Evolutionary conservation across 2,329 filamentous ascomycete genomes (phyloP).

Genomic region (Phaeophleospora eucalypticola): DNA sequence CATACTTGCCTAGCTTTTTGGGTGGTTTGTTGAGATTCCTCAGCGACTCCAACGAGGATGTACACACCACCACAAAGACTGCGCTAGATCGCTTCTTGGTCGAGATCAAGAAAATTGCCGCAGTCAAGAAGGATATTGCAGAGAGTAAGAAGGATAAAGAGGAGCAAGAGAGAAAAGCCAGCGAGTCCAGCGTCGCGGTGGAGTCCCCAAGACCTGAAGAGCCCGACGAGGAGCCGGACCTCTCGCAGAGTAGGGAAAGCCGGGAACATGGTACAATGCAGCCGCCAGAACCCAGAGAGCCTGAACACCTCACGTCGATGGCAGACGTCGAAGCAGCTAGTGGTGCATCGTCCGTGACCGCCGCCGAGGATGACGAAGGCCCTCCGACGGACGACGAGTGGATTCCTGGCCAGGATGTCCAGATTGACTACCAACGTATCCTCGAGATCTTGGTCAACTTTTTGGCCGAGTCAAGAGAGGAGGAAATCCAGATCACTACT

Average conservation of each 20-base stretch:
- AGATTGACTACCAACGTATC: conserved; percentile 88
- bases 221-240: conserved; percentile 26
- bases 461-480: conserved; percentile 77
- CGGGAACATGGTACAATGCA: conserved; percentile 18
- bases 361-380: conserved; percentile 49
- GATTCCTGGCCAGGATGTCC: conserved; percentile 94
- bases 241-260: conserved; percentile 17
- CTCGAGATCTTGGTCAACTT: conserved; percentile 88
- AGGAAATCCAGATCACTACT: conserved; percentile 86
- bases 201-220: conserved; percentile 44
- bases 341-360: conserved; percentile 51
- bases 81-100: conserved; percentile 84
- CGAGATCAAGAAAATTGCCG: conserved; percentile 91
- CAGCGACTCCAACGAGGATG: conserved; percentile 84
- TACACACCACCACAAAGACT: conserved; percentile 87
- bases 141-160: conserved; percentile 73
- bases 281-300: conserved; percentile 3
- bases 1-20: conserved; percentile 86
- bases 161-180: conserved; percentile 22
- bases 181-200: conserved; percentile 20
- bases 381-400: conserved; percentile 74
- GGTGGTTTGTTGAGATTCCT: conserved; percentile 86
- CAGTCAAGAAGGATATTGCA: conserved; percentile 84
- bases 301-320: conserved; percentile 1
- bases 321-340: conserved; percentile 48